A percentile compares a stretch with the other conserved stretches of the same genome.
phyloP scores from a whole-genome alignment of 2,329 filamentous ascomycete species.

The Penicillium decumbens region DNA sequence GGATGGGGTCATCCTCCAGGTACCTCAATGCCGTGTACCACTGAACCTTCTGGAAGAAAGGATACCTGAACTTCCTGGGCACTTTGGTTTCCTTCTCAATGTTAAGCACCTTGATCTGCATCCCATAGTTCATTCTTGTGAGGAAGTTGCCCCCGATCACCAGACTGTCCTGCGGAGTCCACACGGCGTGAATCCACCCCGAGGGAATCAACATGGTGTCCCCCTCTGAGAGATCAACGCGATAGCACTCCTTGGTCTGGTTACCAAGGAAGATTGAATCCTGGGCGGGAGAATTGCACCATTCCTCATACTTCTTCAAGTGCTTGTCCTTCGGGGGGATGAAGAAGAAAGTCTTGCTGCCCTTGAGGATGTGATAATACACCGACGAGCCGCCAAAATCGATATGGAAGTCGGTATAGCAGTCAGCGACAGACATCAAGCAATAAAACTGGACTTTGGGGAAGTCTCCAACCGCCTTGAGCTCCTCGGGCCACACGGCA shows the following conservation, averaged over 20 bases:
- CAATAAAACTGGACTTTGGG: constrained; percentile 65
- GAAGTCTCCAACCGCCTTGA: constrained; percentile 53
- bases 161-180: constrained; percentile 64
- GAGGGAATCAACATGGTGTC: constrained; percentile 69
- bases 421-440: constrained; percentile 66
- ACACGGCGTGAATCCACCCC: constrained; percentile 68
- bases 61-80: constrained; percentile 61
- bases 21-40: constrained; percentile 65
- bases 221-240: constrained; percentile 61
- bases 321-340: constrained; percentile 65
- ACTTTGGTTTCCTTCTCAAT: constrained; percentile 66
- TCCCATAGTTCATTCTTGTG: constrained; percentile 60
- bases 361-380: constrained; percentile 65
- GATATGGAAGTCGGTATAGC: constrained; percentile 68
- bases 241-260: constrained; percentile 62
- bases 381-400: constrained; percentile 68
- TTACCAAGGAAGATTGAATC: constrained; percentile 62
- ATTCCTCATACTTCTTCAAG: constrained; percentile 66
- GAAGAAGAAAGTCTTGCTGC: constrained; percentile 67
- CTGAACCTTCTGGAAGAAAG: constrained; percentile 65
- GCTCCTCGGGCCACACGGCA: constrained; percentile 48
- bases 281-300: constrained; percentile 63
- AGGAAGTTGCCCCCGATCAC: constrained; percentile 69
- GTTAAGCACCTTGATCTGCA: constrained; percentile 62
- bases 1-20: constrained; percentile 60